A percentile compares a stretch with the other conserved stretches of the same genome.
Evolutionary conservation across 306 rosid species (phyloP).

Genomic region (Coriaria nepalensis): DNA sequence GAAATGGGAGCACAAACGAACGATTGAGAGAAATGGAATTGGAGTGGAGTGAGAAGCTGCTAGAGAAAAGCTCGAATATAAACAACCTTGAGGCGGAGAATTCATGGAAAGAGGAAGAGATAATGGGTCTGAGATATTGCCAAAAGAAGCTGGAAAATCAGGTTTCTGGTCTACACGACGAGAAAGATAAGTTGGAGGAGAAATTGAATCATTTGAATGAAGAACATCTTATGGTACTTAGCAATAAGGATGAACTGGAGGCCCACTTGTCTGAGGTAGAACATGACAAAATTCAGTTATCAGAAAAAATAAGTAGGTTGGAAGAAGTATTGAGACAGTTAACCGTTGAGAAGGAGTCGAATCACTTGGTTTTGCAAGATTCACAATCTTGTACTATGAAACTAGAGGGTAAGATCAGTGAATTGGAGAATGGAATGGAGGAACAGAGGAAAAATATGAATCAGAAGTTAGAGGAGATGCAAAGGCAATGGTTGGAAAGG

Average conservation of each 20-base stretch:
- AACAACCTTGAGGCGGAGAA: slow-evolving; percentile 25
- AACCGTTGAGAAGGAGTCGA: slow-evolving; percentile 23
- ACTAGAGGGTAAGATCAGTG: slow-evolving; percentile 27
- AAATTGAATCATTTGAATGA: slow-evolving; percentile 2
- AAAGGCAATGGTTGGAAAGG: slow-evolving; percentile 22
- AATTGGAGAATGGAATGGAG: slow-evolving; percentile 22
- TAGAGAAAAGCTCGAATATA: slow-evolving; percentile 19
- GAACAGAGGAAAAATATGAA: slow-evolving; percentile 13
- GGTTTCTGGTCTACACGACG: slow-evolving; percentile 29
- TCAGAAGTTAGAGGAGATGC: slow-evolving; percentile 13
- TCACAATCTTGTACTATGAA: slow-evolving; percentile 19
- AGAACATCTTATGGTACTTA: slow-evolving; percentile 12
- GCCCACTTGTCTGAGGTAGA: slow-evolving; percentile 23
- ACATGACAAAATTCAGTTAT: slow-evolving; percentile 27
- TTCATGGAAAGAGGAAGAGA: slow-evolving; percentile 27
- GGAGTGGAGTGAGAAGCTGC: slow-evolving; percentile 21
- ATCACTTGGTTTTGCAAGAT: slow-evolving; percentile 28
- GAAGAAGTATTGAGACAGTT: slow-evolving; percentile 31
- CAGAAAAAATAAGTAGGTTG: slow-evolving; percentile 20
- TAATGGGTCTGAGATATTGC: slow-evolving; percentile 20
- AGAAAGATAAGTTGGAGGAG: slow-evolving; percentile 26
- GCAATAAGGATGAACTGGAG: slow-evolving; percentile 26
- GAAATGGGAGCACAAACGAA: no score
- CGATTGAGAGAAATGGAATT: slow-evolving; percentile 11
- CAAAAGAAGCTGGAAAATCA: slow-evolving; percentile 25